These are phyloP conservation scores for Penicillium verhagenii DNA, from an alignment of 495 filamentous ascomycete species.

Conservation along the genomic window DNA sequence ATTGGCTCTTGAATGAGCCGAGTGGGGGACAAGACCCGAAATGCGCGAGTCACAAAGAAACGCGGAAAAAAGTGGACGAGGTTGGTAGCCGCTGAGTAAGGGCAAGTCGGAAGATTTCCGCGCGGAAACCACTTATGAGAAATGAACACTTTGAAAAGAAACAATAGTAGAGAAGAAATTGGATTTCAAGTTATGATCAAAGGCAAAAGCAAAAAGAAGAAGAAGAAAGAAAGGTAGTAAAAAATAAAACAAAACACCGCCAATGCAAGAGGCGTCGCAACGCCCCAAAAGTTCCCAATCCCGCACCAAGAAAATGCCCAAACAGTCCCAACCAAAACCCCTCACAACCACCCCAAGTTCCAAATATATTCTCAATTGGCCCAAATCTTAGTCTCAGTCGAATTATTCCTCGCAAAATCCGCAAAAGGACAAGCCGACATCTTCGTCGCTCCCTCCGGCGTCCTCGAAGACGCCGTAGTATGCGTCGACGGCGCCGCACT, in stretches of 20 bases:
- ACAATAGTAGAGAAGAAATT: neutral
- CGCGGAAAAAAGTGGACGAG: neutral
- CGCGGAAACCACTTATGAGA: neutral
- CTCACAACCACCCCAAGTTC: no score
- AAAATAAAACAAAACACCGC: neutral
- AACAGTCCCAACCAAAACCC: constrained; percentile 2
- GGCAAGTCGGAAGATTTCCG: neutral
- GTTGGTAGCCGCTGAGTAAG: neutral
- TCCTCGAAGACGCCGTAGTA: neutral
- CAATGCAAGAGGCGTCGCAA: neutral
- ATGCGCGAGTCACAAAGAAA: neutral
- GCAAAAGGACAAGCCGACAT: constrained; percentile 39
- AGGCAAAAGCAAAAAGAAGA: no score
- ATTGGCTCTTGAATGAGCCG: constrained; percentile 11
- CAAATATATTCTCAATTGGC: constrained; percentile 18
- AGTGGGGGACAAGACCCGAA: constrained; percentile 14
- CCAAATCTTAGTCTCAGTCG: constrained; percentile 42
- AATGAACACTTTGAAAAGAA: neutral
- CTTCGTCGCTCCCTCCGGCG: neutral
- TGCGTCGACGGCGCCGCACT: constrained; percentile 19
- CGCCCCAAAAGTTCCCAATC: neutral
- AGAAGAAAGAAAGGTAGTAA: neutral
- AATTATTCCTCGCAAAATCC: constrained; percentile 20
- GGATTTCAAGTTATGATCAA: no score
- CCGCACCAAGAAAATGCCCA: constrained; percentile 12